phyloP scores from a whole-genome alignment of 1,139 yeast species.

The Saccharomyces uvarum region DNA sequence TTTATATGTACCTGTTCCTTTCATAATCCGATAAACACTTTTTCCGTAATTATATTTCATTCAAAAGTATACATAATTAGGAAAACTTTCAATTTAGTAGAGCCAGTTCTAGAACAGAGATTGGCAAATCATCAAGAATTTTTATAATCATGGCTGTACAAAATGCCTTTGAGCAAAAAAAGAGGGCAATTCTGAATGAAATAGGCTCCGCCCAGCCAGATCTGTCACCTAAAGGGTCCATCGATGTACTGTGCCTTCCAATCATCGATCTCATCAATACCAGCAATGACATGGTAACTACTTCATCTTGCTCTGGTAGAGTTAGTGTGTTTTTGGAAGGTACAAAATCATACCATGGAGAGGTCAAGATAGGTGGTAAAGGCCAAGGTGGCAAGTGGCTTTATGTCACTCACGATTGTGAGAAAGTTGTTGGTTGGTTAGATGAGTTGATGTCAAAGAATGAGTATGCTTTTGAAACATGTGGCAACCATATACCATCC shows the following conservation, averaged over 20 bases:
- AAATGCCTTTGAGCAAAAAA: slow-evolving; percentile 65
- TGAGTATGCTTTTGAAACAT: slow-evolving; percentile 9
- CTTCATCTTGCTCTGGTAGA: slow-evolving; percentile 84
- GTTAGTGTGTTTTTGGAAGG: slow-evolving; percentile 79
- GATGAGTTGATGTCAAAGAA: slow-evolving; percentile 12
- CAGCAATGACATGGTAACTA: slow-evolving; percentile 65
- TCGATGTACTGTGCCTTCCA: slow-evolving; percentile 66
- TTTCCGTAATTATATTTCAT: too few relatives aligned
- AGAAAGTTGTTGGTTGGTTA: slow-evolving; percentile 48
- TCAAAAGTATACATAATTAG: too few relatives aligned
- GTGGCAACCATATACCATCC: not conserved
- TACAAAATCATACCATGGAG: slow-evolving; percentile 22
- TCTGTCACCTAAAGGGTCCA: slow-evolving; percentile 77
- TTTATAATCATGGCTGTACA: slow-evolving; percentile 20
- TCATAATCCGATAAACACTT: too few relatives aligned
- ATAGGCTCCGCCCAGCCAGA: slow-evolving; percentile 50
- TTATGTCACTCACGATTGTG: slow-evolving; percentile 65
- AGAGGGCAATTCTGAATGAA: slow-evolving; percentile 47
- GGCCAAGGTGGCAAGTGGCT: slow-evolving; percentile 82
- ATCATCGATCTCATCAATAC: slow-evolving; percentile 59
- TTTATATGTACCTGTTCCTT: too few relatives aligned
- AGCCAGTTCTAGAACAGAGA: not conserved
- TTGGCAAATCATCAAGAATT: not conserved
- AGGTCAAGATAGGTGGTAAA: slow-evolving; percentile 61
- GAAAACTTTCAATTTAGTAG: too few relatives aligned